Conservation (phyloP, 495 filamentous ascomycete species). For the Penicillium riverlandense region DNA sequence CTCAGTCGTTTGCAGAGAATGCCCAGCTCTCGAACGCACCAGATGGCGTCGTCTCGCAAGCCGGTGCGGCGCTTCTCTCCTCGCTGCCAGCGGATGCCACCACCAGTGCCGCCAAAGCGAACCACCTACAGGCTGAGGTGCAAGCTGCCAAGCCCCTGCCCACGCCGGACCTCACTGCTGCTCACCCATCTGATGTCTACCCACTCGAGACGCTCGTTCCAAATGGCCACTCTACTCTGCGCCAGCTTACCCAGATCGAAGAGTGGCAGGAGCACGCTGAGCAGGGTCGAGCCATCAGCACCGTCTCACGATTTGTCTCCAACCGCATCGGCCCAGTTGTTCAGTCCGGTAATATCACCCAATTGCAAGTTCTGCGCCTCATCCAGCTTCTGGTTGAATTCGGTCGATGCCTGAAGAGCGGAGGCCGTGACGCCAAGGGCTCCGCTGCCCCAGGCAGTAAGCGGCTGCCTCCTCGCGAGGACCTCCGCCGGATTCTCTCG, state of each 20-base stretch:
- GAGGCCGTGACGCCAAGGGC: conserved; percentile 15
- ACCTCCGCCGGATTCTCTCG: conserved; percentile 35
- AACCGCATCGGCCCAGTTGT: conserved; percentile 51
- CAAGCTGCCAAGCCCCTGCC: conserved; percentile 74
- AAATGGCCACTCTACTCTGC: conserved; percentile 39
- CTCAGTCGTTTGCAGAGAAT: conserved; percentile 69
- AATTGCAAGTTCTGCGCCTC: conserved; percentile 53
- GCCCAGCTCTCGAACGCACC: conserved; percentile 53
- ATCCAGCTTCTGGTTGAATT: conserved; percentile 60
- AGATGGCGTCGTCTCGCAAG: conserved; percentile 43
- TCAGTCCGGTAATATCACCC: conserved; percentile 45
- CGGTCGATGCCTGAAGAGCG: conserved; percentile 35
- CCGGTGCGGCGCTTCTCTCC: conserved; percentile 55
- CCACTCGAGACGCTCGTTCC: conserved; percentile 58
- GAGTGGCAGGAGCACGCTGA: conserved; percentile 69
- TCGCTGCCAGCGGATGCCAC: conserved; percentile 48
- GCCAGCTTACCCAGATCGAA: conserved; percentile 52
- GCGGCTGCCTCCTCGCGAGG: conserved; percentile 32
- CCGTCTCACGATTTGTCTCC: conserved; percentile 61
- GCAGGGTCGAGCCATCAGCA: conserved; percentile 43
- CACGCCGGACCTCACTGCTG: conserved; percentile 61
- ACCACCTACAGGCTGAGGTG: conserved; percentile 55
- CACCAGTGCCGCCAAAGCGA: conserved; percentile 56
- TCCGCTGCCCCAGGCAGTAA: conserved; percentile 26
- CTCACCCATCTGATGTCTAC: conserved; percentile 77